Conservation (phyloP, 768 basidiomycete genomes). For the Dentipellis sp. region DNA sequence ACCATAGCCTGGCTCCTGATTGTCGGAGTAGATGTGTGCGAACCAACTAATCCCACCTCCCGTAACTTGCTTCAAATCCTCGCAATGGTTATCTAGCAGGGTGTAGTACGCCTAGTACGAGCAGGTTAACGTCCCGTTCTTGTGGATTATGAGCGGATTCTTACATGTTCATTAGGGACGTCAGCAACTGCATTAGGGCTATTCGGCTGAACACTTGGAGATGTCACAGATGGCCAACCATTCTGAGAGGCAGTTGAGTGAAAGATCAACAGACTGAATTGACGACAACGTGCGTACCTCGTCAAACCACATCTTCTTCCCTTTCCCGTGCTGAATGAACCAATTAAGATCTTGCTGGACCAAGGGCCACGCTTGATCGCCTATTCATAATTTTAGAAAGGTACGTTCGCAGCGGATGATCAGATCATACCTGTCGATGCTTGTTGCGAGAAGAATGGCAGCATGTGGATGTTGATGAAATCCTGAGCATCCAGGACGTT, state of each 20-base stretch:
- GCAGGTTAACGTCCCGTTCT: neutral
- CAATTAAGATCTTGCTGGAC: slow-evolving; percentile 52
- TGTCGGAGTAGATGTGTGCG: slow-evolving; percentile 70
- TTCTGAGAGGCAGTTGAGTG: slow-evolving; percentile 34
- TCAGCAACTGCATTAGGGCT: slow-evolving; percentile 50
- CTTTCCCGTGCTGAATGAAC: slow-evolving; percentile 53
- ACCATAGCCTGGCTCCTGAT: slow-evolving; percentile 60
- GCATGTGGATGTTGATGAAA: slow-evolving; percentile 58
- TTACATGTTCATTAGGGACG: slow-evolving; percentile 44
- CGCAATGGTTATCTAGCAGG: slow-evolving; percentile 59
- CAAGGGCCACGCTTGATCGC: slow-evolving; percentile 52
- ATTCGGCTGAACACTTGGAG: slow-evolving; percentile 53
- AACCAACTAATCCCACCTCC: slow-evolving; percentile 79
- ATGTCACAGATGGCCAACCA: slow-evolving; percentile 68
- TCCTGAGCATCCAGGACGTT: slow-evolving; percentile 52
- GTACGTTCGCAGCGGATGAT: neutral
- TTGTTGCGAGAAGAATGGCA: slow-evolving; percentile 54
- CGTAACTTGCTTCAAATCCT: slow-evolving; percentile 46
- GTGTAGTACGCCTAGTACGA: slow-evolving; percentile 47
- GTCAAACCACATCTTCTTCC: slow-evolving; percentile 70
- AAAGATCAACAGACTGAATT: no score
- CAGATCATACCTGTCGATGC: slow-evolving; percentile 43
- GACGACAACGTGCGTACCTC: slow-evolving; percentile 34
- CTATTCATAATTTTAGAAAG: slow-evolving; percentile 20
- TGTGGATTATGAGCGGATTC: slow-evolving; percentile 8